Evolutionary conservation across 2,329 filamentous ascomycete species (phyloP), one percentile per base, ranked within the genome.

Genomic region (Zymoseptoria ardabiliae): DNA sequence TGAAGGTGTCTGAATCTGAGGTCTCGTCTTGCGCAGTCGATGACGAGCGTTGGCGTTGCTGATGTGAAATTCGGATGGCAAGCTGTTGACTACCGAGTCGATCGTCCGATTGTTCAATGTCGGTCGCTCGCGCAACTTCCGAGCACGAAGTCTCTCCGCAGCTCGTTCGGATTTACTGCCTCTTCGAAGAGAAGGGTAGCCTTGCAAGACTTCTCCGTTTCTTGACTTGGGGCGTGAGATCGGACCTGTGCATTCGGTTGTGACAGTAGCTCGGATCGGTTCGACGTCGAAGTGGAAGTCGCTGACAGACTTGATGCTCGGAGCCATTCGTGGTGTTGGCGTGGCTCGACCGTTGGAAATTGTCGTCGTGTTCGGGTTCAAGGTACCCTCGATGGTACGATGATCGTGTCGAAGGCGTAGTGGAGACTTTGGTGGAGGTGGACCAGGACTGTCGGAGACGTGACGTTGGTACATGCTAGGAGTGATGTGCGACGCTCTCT

Each of bases 401-500:
- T 64, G 64, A 53, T 69, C 69, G 19, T 63, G 60, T 35, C 64
- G 59, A 17, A 69, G 51, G 52, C 72, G 60, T 35, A 73, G 57
- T 2, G 72, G 71, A 55, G 69, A 72, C 8, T 66, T 66, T n/a
- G 71, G 70, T 17, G 71, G 71, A 11, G 71, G 71, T 20, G 71
- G 70, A 50, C 71, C 72, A 22, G 71, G 71, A 35, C 59, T 63
- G 19, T 70, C 66, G 0, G 69, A 68, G 17, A 70, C 52, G 35
- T 66, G 69, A 48, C 67, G 53, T 22, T 63, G 64, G 21, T 68
- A 66, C 45, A 70, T 55, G 2, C 67, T 66, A 3, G 68, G 65
- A 19, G 68, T 65, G 17, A 72, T 67, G 58, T 70, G 72, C 0
- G 71, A 70, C 13, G 67, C 65, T 45, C 70, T 62, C n/a, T 71